Evolutionary conservation across 1,139 yeast species (phyloP).

Genomic region (Debaryomyces sp.): DNA sequence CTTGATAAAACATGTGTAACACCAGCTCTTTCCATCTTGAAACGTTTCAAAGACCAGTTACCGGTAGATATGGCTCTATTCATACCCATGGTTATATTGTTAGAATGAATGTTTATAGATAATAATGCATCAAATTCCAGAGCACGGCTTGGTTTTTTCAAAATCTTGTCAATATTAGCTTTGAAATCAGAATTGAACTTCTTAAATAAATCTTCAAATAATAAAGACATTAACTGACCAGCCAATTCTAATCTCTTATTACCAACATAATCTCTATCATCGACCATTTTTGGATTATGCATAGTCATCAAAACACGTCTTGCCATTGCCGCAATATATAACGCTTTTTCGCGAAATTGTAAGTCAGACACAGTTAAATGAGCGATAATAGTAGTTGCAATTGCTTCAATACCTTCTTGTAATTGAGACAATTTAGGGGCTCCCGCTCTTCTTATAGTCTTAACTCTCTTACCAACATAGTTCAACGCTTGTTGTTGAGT

Average conservation of each 20-base stretch:
- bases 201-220: slow-evolving; percentile 95
- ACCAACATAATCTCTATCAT: slow-evolving; percentile 98
- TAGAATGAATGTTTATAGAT: slow-evolving; percentile 86
- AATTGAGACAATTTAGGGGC: slow-evolving; percentile 76
- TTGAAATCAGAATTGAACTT: slow-evolving; percentile 94
- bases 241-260: slow-evolving; percentile 96
- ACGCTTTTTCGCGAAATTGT: slow-evolving; percentile 91
- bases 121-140: slow-evolving; percentile 93
- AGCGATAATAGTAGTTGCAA: slow-evolving; percentile 95
- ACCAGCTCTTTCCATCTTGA: slow-evolving; percentile 99
- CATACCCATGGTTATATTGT: slow-evolving; percentile 90
- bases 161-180: slow-evolving; percentile 88
- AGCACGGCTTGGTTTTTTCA: slow-evolving; percentile 92
- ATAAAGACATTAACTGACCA: slow-evolving; percentile 91
- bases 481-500: slow-evolving; percentile 95
- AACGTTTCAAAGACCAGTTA: slow-evolving; percentile 97
- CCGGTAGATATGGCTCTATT: slow-evolving; percentile 98
- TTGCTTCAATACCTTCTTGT: slow-evolving; percentile 97
- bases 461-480: slow-evolving; percentile 87
- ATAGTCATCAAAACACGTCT: slow-evolving; percentile 95
- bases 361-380: slow-evolving; percentile 85
- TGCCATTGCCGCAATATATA: slow-evolving; percentile 95
- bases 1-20: slow-evolving; percentile 95
- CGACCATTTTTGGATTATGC: slow-evolving; percentile 93
- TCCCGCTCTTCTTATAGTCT: slow-evolving; percentile 85